These are phyloP conservation scores for Triangularia verruculosa DNA, from an alignment of 2,329 filamentous ascomycete genomes.

Conservation along the genomic window DNA sequence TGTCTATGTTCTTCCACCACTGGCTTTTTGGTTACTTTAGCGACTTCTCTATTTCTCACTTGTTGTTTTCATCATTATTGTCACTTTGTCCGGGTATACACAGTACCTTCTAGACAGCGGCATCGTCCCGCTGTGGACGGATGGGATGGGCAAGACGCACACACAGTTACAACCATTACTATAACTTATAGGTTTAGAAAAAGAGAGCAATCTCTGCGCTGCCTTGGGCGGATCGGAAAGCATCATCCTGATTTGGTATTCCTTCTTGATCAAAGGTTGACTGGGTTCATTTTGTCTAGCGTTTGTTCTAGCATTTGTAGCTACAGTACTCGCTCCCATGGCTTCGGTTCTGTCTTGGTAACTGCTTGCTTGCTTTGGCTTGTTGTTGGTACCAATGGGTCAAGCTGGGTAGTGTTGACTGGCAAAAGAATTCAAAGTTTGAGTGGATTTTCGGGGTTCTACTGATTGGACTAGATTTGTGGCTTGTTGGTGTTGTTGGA, in stretches of 20 bases:
- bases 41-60: neutral
- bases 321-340: neutral
- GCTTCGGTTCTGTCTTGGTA: neutral
- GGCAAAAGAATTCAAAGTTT: neutral
- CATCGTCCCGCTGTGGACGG: neutral
- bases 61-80: neutral
- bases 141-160: too few relatives aligned
- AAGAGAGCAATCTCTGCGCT: slow-evolving; percentile 24
- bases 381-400: neutral
- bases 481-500: neutral
- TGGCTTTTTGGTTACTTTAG: neutral
- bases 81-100: neutral
- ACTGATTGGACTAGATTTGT: neutral
- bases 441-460: neutral
- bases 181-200: slow-evolving; percentile 19
- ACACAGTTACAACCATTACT: slow-evolving; percentile 11
- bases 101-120: neutral
- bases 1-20: neutral
- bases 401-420: neutral
- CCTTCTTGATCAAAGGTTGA: slow-evolving; percentile 7
- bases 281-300: slow-evolving; percentile 9
- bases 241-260: slow-evolving; percentile 4
- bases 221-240: slow-evolving; percentile 10
- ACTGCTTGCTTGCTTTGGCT: neutral
- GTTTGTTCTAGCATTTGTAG: slow-evolving; percentile 6